These are phyloP conservation scores for Hippophae gyantsensis DNA, from an alignment of 306 rosid genomes.

Conservation along the genomic window DNA sequence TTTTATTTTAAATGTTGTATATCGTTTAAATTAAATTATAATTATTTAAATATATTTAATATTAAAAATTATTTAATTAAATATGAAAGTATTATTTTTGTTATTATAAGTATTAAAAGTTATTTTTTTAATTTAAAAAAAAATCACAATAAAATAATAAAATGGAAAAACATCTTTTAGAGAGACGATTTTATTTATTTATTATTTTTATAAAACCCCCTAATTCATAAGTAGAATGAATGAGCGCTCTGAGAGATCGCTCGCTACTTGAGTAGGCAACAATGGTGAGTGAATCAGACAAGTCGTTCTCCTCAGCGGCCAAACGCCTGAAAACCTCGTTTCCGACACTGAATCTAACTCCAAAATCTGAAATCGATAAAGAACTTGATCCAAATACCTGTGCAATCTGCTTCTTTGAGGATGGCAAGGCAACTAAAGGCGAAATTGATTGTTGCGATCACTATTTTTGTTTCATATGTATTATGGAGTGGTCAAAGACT, in stretches of 20 bases:
- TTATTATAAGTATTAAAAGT: no score
- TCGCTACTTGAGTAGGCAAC: background rate
- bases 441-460: slow-evolving; percentile 70
- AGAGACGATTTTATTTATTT: no score
- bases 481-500: slow-evolving; percentile 71
- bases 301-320: slow-evolving; percentile 15
- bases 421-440: slow-evolving; percentile 40
- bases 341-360: background rate
- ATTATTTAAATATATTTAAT: no score
- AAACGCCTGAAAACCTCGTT: slow-evolving; percentile 35
- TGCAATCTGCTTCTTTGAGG: slow-evolving; percentile 50
- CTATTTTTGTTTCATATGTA: slow-evolving; percentile 68
- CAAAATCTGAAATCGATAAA: slow-evolving; percentile 2
- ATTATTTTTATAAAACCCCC: no score
- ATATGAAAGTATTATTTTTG: no score
- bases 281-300: slow-evolving; percentile 28
- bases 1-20: no score
- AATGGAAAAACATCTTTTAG: no score
- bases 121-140: no score
- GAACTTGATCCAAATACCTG: slow-evolving; percentile 21
- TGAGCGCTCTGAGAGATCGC: slow-evolving; percentile 2
- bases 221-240: background rate
- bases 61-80: no score
- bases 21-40: no score
- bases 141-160: no score